These are phyloP conservation scores for Sclerospora graminicola DNA, from an alignment of 352 stramenopile species.

Conservation along the genomic window DNA sequence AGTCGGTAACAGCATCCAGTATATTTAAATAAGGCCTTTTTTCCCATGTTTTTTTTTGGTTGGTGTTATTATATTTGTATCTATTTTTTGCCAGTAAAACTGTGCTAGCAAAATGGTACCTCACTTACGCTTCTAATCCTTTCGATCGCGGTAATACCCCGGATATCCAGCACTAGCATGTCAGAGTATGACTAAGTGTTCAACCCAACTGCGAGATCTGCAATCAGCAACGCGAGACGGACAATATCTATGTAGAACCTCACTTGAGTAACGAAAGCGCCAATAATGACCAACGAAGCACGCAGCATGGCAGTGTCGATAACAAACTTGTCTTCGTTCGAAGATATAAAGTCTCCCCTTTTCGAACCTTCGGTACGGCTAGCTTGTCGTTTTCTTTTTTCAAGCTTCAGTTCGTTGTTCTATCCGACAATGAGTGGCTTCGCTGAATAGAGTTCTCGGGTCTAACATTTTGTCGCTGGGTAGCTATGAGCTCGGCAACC, in stretches of 20 bases:
- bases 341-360: slow-evolving; percentile 1
- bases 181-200: slow-evolving; percentile 55
- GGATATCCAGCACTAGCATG: slow-evolving; percentile 44
- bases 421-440: slow-evolving; percentile 13
- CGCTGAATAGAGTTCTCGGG: slow-evolving; percentile 17
- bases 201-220: slow-evolving; percentile 29
- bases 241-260: slow-evolving; percentile 27
- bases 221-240: slow-evolving; percentile 16
- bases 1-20: no score
- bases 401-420: slow-evolving; percentile 20
- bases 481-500: slow-evolving; percentile 21
- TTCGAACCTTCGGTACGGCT: neutral
- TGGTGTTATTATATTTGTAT: no score
- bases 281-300: slow-evolving; percentile 18
- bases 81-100: slow-evolving; percentile 23
- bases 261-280: slow-evolving; percentile 16
- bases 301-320: slow-evolving; percentile 26
- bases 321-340: slow-evolving; percentile 12
- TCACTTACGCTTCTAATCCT: slow-evolving; percentile 33
- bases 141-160: slow-evolving; percentile 33
- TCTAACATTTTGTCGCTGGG: slow-evolving; percentile 16
- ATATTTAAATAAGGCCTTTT: no score
- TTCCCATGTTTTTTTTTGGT: no score
- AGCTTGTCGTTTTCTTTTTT: slow-evolving; percentile 9
- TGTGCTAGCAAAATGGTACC: slow-evolving; percentile 34